Evolutionary conservation across 208 protist genomes (phyloP).

Genomic region (Crithidia thermophila): DNA sequence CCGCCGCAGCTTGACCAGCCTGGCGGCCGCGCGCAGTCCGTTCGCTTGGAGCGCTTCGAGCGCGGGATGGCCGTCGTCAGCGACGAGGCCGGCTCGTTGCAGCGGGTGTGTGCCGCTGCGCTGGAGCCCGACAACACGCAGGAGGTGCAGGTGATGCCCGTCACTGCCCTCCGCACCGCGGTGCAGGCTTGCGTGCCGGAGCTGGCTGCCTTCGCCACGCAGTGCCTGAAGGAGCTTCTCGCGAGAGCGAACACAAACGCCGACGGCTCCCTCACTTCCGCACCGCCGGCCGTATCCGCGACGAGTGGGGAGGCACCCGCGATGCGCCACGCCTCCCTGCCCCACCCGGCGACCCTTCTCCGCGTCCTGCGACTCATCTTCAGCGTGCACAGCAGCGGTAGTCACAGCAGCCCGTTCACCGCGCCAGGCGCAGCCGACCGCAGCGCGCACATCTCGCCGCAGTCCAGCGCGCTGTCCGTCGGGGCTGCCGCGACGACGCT

Average conservation of each 20-base stretch:
- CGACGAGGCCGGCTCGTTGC: slow-evolving; percentile 38
- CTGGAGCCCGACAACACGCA: slow-evolving; percentile 58
- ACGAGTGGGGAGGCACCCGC: background rate
- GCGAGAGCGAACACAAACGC: background rate
- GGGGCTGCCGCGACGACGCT: background rate
- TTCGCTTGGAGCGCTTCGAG: slow-evolving; percentile 57
- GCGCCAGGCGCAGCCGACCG: background rate
- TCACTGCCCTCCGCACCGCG: slow-evolving; percentile 16
- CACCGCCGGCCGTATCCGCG: background rate
- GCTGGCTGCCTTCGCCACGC: slow-evolving; percentile 19
- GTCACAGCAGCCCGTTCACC: no score
- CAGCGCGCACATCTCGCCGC: background rate
- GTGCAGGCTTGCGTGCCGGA: slow-evolving; percentile 34
- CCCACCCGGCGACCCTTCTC: slow-evolving; percentile 31
- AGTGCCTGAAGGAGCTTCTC: slow-evolving; percentile 14
- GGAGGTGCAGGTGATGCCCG: slow-evolving; percentile 30
- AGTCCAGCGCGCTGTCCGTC: background rate
- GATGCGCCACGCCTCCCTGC: slow-evolving; percentile 5
- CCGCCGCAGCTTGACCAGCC: slow-evolving; percentile 40
- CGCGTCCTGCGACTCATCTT: slow-evolving; percentile 46
- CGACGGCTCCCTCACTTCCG: background rate
- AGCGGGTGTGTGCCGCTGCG: slow-evolving; percentile 45
- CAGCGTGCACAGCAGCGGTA: slow-evolving; percentile 7
- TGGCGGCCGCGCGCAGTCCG: slow-evolving; percentile 30
- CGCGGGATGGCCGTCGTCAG: slow-evolving; percentile 49